These are phyloP conservation scores for Beauveria rudraprayagi DNA, from an alignment of 2,329 filamentous ascomycete species.

Conservation along the genomic window DNA sequence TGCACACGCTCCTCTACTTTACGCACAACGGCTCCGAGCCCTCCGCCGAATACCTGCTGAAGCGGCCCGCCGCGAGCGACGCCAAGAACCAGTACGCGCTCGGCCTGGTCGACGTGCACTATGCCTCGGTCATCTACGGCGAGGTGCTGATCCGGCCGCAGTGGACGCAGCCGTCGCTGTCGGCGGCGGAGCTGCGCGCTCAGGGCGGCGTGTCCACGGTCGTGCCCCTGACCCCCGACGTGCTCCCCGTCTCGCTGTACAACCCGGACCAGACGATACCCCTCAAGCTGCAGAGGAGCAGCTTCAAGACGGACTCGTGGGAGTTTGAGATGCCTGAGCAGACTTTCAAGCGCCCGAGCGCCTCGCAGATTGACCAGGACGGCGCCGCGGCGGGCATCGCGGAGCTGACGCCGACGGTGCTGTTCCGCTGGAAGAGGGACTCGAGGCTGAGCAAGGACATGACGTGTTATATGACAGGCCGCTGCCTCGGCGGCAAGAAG, in stretches of 20 bases:
- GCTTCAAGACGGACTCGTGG: conserved; percentile 72
- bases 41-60: conserved; percentile 69
- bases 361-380: conserved; percentile 68
- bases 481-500: conserved; percentile 66
- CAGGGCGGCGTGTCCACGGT: conserved; percentile 56
- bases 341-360: conserved; percentile 73
- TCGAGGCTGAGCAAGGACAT: conserved; percentile 79
- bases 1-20: conserved; percentile 50
- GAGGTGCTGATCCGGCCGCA: conserved; percentile 79
- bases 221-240: conserved; percentile 64
- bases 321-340: conserved; percentile 88
- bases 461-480: conserved; percentile 79
- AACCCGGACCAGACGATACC: conserved; percentile 80
- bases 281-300: conserved; percentile 62
- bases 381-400: conserved; percentile 32
- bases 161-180: conserved; percentile 76
- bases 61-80: conserved; percentile 58
- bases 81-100: conserved; percentile 80
- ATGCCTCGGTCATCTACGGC: conserved; percentile 73
- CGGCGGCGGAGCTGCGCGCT: conserved; percentile 70
- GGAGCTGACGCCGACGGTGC: conserved; percentile 61
- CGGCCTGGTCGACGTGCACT: conserved; percentile 75
- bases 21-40: conserved; percentile 73
- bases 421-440: conserved; percentile 86
- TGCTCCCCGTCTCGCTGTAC: conserved; percentile 83